phyloP scores from a whole-genome alignment of 2,329 filamentous ascomycete genomes.

The Biscogniauxia marginata region DNA sequence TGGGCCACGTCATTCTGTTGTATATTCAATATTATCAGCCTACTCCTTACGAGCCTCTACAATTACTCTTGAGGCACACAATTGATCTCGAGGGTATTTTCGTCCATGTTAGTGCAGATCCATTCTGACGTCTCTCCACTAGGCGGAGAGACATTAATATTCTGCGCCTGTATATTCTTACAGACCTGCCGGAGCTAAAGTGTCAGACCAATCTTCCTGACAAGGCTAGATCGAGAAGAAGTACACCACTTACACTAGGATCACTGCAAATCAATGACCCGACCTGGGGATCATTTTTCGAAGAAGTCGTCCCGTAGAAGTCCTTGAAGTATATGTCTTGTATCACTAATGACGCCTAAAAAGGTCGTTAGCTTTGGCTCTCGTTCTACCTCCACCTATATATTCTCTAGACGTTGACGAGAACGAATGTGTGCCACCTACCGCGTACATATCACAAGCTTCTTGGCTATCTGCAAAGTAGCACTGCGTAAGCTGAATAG shows the following conservation, averaged over 20 bases:
- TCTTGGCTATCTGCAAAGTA: conserved; percentile 15
- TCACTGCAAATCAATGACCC: conserved; percentile 20
- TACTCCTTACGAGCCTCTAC: no score
- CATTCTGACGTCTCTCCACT: conserved; percentile 10
- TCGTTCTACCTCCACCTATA: no score
- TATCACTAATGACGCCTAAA: conserved; percentile 50
- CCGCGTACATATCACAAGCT: conserved; percentile 11
- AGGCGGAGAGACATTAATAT: conserved; percentile 12
- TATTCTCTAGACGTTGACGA: no score
- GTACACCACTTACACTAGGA: conserved; percentile 15
- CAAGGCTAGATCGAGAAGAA: no score
- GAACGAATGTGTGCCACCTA: conserved; percentile 38
- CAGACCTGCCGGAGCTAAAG: conserved; percentile 13
- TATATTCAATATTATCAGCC: no score
- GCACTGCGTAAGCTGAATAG: conserved; percentile 17
- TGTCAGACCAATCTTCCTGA: background rate
- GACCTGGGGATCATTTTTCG: conserved; percentile 18
- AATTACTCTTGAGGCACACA: conserved; percentile 11
- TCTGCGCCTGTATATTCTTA: conserved; percentile 15
- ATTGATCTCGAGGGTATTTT: conserved; percentile 11
- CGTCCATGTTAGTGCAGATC: conserved; percentile 19
- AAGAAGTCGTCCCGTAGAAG: conserved; percentile 48
- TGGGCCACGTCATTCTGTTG: no score
- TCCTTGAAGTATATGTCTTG: conserved; percentile 52
- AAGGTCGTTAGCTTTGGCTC: background rate